A percentile compares a stretch with the other conserved stretches of the same genome.
Evolutionary conservation across 495 filamentous ascomycete genomes (phyloP).

Genomic region (Cudoniella acicularis): DNA sequence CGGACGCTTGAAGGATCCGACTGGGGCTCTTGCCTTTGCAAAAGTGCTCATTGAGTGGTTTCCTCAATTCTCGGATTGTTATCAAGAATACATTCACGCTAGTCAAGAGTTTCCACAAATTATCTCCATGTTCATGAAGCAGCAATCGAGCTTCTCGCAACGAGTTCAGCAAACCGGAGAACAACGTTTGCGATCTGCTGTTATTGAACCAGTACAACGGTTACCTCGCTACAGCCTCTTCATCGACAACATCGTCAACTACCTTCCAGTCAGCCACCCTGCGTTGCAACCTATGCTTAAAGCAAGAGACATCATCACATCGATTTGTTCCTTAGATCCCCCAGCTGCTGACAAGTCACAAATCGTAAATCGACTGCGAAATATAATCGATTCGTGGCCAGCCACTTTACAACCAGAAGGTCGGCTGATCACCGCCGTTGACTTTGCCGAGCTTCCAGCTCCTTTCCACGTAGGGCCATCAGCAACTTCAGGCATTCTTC

Average conservation of each 20-base stretch:
- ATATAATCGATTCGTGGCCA: slow-evolving; percentile 80
- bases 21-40: slow-evolving; percentile 69
- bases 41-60: slow-evolving; percentile 83
- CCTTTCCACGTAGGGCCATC: slow-evolving; percentile 55
- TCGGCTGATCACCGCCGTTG: slow-evolving; percentile 78
- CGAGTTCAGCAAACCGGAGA: slow-evolving; percentile 81
- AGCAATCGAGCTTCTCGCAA: slow-evolving; percentile 76
- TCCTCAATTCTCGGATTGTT: slow-evolving; percentile 82
- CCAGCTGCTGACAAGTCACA: slow-evolving; percentile 62
- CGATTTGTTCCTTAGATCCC: slow-evolving; percentile 87
- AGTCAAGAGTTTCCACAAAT: slow-evolving; percentile 80
- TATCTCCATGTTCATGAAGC: slow-evolving; percentile 67
- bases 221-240: slow-evolving; percentile 92
- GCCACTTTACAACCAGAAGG: slow-evolving; percentile 64
- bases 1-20: slow-evolving; percentile 59
- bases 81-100: slow-evolving; percentile 84
- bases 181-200: slow-evolving; percentile 81
- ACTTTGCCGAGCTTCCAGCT: slow-evolving; percentile 71
- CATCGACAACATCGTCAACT: slow-evolving; percentile 89
- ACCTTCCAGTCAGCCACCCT: slow-evolving; percentile 77
- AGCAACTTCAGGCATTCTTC: slow-evolving; percentile 25
- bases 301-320: slow-evolving; percentile 85
- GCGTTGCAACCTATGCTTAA: slow-evolving; percentile 75
- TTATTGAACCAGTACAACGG: slow-evolving; percentile 95
- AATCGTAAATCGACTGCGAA: slow-evolving; percentile 65